Percentiles rank a stretch among this genome's conserved stretches.
phyloP scores from a whole-genome alignment of 805 yeast species.

The Nakazawaea peltata region DNA sequence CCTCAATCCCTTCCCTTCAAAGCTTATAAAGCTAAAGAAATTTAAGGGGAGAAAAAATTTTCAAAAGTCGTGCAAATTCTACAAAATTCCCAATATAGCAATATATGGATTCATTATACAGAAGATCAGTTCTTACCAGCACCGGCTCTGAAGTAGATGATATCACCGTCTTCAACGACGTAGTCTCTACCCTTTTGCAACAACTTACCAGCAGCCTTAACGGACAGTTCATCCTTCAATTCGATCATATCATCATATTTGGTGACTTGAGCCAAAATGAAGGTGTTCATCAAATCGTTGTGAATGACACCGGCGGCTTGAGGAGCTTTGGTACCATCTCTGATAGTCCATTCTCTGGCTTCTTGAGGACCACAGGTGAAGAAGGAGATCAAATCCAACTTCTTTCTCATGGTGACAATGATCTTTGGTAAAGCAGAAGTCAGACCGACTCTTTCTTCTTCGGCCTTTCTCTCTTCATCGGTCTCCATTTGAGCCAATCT shows the following conservation, averaged over 20 bases:
- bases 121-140: conserved; percentile 45
- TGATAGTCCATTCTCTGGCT: conserved; percentile 84
- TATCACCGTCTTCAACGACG: conserved; percentile 77
- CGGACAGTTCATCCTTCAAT: conserved; percentile 40
- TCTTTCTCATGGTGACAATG: conserved; percentile 56
- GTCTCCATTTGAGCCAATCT: conserved; percentile 81
- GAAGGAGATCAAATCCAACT: conserved; percentile 67
- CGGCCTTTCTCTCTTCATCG: conserved; percentile 35
- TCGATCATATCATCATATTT: conserved; percentile 55
- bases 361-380: conserved; percentile 85
- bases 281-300: conserved; percentile 74
- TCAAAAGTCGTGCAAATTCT: no score
- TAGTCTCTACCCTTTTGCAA: conserved; percentile 71
- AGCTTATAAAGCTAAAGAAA: no score
- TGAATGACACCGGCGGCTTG: conserved; percentile 90
- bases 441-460: conserved; percentile 27
- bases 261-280: conserved; percentile 69
- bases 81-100: no score
- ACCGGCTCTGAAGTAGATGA: conserved; percentile 64
- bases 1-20: no score
- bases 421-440: conserved; percentile 53
- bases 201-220: conserved; percentile 52
- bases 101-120: no score
- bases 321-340: conserved; percentile 70
- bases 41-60: no score